phyloP scores from a whole-genome alignment of 2,329 filamentous ascomycete genomes.

The Xylaria sp. region DNA sequence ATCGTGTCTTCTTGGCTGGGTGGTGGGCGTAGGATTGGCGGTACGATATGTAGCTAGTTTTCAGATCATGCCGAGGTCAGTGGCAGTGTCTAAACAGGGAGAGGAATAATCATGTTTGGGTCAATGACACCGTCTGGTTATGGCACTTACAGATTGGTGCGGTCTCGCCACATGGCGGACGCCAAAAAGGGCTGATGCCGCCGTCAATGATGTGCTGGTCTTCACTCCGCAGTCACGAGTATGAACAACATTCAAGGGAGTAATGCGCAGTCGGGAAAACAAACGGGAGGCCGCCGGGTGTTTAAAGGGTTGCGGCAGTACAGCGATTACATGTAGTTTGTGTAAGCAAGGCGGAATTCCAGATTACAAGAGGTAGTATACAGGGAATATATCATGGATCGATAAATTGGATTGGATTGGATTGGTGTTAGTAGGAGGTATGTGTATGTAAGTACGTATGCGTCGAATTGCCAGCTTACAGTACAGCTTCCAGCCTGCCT shows the following conservation, averaged over 20 bases:
- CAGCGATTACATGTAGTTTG: conserved; percentile 13
- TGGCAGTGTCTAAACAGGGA: conserved; percentile 26
- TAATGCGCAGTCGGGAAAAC: conserved; percentile 12
- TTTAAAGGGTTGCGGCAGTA: conserved; percentile 32
- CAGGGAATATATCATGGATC: background rate
- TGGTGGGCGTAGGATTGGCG: conserved; percentile 98
- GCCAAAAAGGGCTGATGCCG: conserved; percentile 49
- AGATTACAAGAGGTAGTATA: conserved; percentile 25
- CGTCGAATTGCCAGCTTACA: conserved; percentile 15
- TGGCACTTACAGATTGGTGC: conserved; percentile 89
- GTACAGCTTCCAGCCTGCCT: conserved; percentile 14
- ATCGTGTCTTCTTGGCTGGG: conserved; percentile 84
- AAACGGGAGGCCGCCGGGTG: conserved; percentile 13
- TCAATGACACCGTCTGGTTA: background rate
- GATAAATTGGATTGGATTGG: background rate
- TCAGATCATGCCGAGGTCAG: conserved; percentile 25
- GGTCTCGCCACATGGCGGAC: conserved; percentile 96
- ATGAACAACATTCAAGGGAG: conserved; percentile 9
- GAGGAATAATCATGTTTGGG: background rate
- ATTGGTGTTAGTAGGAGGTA: background rate
- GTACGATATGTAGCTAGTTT: conserved; percentile 92
- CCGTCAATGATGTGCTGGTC: conserved; percentile 37
- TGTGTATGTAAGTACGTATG: background rate
- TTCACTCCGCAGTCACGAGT: conserved; percentile 25
- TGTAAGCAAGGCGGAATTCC: conserved; percentile 17